These are phyloP conservation scores for Pneumocystis murina DNA, from an alignment of 1,139 yeast genomes.

Conservation along the genomic window DNA sequence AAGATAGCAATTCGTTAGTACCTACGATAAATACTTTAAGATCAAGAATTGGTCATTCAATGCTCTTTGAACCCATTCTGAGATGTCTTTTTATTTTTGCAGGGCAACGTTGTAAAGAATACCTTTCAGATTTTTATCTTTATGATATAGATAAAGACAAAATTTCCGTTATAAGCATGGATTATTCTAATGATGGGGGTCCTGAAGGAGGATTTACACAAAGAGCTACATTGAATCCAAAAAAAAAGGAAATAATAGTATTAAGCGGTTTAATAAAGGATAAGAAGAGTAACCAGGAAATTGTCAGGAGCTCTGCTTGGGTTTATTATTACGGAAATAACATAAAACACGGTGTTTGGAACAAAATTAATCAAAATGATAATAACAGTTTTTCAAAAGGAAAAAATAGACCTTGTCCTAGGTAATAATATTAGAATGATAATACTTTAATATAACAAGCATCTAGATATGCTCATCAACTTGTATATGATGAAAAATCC, in stretches of 20 bases:
- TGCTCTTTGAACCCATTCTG: background rate
- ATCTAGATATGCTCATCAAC: background rate
- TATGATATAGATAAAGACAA: background rate
- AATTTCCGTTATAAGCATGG: background rate
- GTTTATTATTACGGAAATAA: background rate
- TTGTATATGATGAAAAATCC: background rate
- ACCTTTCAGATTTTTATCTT: background rate
- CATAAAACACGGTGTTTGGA: background rate
- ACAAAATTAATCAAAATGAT: background rate
- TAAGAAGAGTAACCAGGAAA: background rate
- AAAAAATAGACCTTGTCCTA: background rate
- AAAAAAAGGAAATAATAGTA: background rate
- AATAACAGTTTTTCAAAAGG: background rate
- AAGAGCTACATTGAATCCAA: background rate
- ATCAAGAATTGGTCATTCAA: background rate
- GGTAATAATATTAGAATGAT: background rate
- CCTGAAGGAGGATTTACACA: background rate
- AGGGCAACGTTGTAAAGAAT: background rate
- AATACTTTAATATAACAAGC: background rate
- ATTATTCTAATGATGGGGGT: background rate
- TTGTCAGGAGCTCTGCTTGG: background rate
- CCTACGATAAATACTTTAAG: background rate
- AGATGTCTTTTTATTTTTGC: background rate
- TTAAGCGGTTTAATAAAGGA: background rate
- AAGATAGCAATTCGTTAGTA: background rate